Evolutionary conservation across 805 yeast genomes (phyloP).

Genomic region (Lipomyces orientalis): DNA sequence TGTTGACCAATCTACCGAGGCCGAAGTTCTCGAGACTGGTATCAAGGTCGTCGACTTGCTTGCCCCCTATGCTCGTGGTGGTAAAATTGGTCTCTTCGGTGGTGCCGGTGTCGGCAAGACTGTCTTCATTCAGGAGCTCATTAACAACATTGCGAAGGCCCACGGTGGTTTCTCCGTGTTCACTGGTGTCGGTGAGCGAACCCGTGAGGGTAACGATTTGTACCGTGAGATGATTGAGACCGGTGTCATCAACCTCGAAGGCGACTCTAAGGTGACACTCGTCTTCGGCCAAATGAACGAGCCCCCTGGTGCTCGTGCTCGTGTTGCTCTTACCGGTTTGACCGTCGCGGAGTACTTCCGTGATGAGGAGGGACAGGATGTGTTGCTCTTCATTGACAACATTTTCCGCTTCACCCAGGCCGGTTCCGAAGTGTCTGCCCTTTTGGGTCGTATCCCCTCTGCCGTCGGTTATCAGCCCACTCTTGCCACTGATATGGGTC

Average conservation of each 20-base stretch:
- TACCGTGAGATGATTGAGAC: constrained; percentile 99
- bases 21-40: constrained; percentile 99
- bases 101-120: constrained; percentile 99
- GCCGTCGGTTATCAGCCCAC: constrained; percentile 99
- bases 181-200: constrained; percentile 99
- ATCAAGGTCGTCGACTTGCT: constrained; percentile 98
- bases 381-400: constrained; percentile 98
- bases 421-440: constrained; percentile 99
- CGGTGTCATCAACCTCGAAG: constrained; percentile 99
- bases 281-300: constrained; percentile 99
- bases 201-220: constrained; percentile 99
- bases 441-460: constrained; percentile 99
- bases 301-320: constrained; percentile 99
- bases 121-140: constrained; percentile 98
- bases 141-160: constrained; percentile 99
- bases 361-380: constrained; percentile 99
- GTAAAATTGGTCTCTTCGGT: constrained; percentile 99
- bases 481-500: constrained; percentile 99
- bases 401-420: constrained; percentile 99
- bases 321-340: constrained; percentile 99
- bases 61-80: constrained; percentile 99
- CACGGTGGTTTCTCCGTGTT: constrained; percentile 99
- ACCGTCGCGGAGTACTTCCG: constrained; percentile 99
- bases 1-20: constrained; percentile 95
- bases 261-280: constrained; percentile 99